Conservation (phyloP, 129 eudicot species). For the Flaveria robusta region DNA sequence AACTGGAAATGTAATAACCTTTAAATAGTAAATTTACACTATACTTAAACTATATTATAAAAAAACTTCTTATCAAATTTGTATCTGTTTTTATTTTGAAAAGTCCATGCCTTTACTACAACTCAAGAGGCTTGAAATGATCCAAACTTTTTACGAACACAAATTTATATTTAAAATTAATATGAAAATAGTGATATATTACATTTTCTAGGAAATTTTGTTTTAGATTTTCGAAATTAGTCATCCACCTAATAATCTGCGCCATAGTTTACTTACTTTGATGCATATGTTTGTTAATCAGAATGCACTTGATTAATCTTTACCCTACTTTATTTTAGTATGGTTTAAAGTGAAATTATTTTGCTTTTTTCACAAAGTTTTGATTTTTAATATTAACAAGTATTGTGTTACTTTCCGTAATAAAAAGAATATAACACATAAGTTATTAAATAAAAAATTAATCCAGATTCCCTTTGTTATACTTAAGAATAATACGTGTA, state of each 20-base stretch:
- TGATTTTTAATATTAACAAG: not conserved
- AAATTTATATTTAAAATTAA: too few species aligned
- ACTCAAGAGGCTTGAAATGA: too few species aligned
- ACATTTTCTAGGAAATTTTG: not conserved
- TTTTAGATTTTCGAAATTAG: not conserved
- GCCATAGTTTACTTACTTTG: constrained; percentile 36
- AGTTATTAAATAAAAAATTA: not conserved
- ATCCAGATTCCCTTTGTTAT: not conserved
- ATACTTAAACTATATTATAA: too few species aligned
- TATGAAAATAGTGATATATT: too few species aligned
- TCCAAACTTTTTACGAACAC: too few species aligned
- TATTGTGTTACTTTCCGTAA: not conserved
- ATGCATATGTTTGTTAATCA: constrained; percentile 44
- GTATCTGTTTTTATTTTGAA: too few species aligned
- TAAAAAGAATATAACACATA: not conserved
- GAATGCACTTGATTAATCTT: constrained; percentile 45
- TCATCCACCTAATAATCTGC: constrained; percentile 26
- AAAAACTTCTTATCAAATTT: too few species aligned
- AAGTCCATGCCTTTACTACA: too few species aligned
- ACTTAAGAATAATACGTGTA: not conserved
- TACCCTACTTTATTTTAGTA: constrained; percentile 23
- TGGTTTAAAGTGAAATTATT: constrained; percentile 29
- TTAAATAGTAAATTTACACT: too few species aligned
- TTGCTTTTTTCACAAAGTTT: constrained; percentile 16
- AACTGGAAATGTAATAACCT: too few species aligned